Percentiles rank a stretch among this genome's conserved stretches.
These are phyloP conservation scores for Cyclostephanos tholiformis DNA, from an alignment of 108 stramenopile species.

Conservation along the genomic window DNA sequence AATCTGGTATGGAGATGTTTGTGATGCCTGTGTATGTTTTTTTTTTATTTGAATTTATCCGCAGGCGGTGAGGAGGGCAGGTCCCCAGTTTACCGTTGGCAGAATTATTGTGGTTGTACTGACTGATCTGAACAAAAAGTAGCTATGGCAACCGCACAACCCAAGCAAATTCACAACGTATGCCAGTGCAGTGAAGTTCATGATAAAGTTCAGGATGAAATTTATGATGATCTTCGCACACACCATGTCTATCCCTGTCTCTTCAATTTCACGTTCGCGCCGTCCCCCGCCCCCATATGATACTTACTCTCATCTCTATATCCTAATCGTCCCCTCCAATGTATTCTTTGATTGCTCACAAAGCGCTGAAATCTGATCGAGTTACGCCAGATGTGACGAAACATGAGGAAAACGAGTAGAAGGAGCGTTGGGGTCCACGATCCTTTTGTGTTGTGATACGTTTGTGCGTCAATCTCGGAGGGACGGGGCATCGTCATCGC, in stretches of 20 bases:
- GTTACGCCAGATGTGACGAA: constrained; percentile 19
- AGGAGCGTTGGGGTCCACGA: constrained; percentile 42
- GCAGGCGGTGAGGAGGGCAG: too few relatives aligned
- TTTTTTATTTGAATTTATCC: too few relatives aligned
- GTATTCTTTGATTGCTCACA: constrained; percentile 37
- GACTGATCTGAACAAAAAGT: too few relatives aligned
- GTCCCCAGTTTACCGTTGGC: too few relatives aligned
- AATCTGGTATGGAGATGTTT: too few relatives aligned
- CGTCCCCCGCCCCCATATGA: constrained; percentile 51
- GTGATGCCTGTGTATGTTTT: too few relatives aligned
- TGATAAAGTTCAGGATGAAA: not conserved
- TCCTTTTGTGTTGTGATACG: constrained; percentile 42
- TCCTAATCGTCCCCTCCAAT: constrained; percentile 41
- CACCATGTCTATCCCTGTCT: constrained; percentile 27
- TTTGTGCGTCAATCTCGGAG: constrained; percentile 20
- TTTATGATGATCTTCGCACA: not conserved
- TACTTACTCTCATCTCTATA: constrained; percentile 52
- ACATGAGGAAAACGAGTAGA: constrained; percentile 6
- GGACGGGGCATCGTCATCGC: not conserved
- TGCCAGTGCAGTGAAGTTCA: not conserved
- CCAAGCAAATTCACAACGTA: not conserved
- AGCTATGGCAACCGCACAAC: too few relatives aligned
- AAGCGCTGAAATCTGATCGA: constrained; percentile 37
- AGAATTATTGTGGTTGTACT: too few relatives aligned
- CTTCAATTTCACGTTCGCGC: constrained; percentile 45